Evolutionary conservation across 306 rosid species (phyloP).

Genomic region (Psophocarpus tetragonolobus): DNA sequence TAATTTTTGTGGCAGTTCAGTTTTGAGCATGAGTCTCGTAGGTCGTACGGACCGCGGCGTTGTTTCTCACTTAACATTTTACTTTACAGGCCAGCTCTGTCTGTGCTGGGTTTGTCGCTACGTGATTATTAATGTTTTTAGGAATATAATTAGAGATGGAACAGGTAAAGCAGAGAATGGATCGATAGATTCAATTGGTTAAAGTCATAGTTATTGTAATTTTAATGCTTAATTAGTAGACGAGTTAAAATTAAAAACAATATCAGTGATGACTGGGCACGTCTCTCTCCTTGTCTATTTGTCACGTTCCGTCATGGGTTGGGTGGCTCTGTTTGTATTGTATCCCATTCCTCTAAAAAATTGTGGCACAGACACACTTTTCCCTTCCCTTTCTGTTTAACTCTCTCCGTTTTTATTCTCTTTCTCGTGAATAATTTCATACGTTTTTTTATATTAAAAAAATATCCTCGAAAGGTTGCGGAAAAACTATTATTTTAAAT

Average conservation of each 20-base stretch:
- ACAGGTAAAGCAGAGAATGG: neutral
- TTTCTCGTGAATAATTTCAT: constrained; percentile 30
- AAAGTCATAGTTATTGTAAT: neutral
- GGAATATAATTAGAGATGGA: neutral
- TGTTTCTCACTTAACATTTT: neutral
- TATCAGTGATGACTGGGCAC: neutral
- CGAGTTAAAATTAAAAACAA: neutral
- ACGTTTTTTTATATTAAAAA: neutral
- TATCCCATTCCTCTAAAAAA: constrained; percentile 12
- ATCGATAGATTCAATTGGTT: neutral
- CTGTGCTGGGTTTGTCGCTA: neutral
- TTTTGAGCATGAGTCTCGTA: neutral
- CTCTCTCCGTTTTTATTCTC: neutral
- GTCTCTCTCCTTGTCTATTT: constrained; percentile 31
- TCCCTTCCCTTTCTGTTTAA: neutral
- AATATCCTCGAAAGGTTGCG: neutral
- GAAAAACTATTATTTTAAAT: constrained; percentile 1
- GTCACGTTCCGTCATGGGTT: constrained; percentile 56
- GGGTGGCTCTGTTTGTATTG: constrained; percentile 42
- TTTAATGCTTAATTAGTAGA: neutral
- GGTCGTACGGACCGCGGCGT: constrained; percentile 17
- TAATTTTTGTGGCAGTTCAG: neutral
- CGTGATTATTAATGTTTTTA: neutral
- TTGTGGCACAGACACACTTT: constrained; percentile 23
- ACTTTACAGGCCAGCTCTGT: constrained; percentile 21